Evolutionary conservation across 1,284 basidiomycete species (phyloP).

Genomic region (Ganoderma multipileum): DNA sequence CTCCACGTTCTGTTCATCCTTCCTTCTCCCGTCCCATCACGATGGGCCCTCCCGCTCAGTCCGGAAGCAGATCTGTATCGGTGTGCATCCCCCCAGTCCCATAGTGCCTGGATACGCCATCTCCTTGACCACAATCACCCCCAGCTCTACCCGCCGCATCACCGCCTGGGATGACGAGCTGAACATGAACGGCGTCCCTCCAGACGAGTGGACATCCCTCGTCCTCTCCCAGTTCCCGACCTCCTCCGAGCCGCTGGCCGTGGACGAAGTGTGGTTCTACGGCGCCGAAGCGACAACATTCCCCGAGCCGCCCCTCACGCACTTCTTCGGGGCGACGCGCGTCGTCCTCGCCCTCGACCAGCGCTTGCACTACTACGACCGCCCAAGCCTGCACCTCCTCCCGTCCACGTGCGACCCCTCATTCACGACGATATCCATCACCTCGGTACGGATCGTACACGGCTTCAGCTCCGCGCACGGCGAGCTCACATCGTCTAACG

Average conservation of each 20-base stretch:
- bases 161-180: not conserved
- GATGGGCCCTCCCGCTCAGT: not conserved
- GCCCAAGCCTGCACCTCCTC: not conserved
- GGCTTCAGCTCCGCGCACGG: not conserved
- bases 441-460: not conserved
- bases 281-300: not conserved
- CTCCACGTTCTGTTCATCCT: constrained; percentile 1
- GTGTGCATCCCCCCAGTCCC: constrained; percentile 1
- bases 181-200: too few relatives aligned
- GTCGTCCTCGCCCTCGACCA: not conserved
- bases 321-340: not conserved
- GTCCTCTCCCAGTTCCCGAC: not conserved
- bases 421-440: not conserved
- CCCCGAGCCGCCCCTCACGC: not conserved
- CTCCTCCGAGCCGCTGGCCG: not conserved
- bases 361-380: too few relatives aligned
- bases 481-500: too few relatives aligned
- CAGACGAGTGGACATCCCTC: not conserved
- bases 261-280: constrained; percentile 8
- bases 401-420: not conserved
- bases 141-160: constrained; percentile 4
- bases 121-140: constrained; percentile 1
- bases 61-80: not conserved
- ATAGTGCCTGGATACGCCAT: not conserved
- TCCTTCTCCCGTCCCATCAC: not conserved